Evolutionary conservation across 306 rosid species (phyloP), one percentile per base, ranked within the genome.

Genomic region (Fragaria vesca): DNA sequence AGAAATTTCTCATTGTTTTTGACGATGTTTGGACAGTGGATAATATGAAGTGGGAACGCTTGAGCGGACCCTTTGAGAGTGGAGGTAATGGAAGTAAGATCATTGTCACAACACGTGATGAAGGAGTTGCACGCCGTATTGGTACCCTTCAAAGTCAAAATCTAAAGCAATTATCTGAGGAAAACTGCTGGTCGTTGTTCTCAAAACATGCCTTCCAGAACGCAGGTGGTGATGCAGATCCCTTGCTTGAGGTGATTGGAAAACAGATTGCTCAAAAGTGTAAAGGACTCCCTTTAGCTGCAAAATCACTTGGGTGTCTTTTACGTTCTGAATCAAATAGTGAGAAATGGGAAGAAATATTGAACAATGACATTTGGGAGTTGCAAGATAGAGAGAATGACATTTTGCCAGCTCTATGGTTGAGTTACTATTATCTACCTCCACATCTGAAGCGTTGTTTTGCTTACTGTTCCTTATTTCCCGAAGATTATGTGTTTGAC

Each of bases 391-490:
- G 26, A 9, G 8, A 61, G 18, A 61, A 5, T 12, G 26, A 1
- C 1, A 61, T 61, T 61, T 21, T 61, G 65, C 55, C 72, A 1
- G 76, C 40, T 21, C 47, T 77, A 76, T 38, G 8, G 32, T 38
- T 77, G 1, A 72, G 81, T 32, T 77, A 77, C 20, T 26, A 48
- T 47, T 17, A 72, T 60, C 78, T 79, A 30, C 77, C 72, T 12
- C 66, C 78, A n/a, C 36, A 42, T 28, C 69, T 82, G 1, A 77
- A 80, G 38, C 67, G 20, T 6, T 82, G 85, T 12, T 66, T 82
- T 66, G 69, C 76, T 5, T 82, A 55, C 20, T 82, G 82, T 48
- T 73, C 79, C 28, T 48, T 78, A 32, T 82, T 73, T 16, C 79
- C 85, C 0, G 72, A 81, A 48, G 75, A 83, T 57, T 71, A 30